Evolutionary conservation across 176 grass and related monocot species (phyloP).

Genomic region (Themeda triandra): DNA sequence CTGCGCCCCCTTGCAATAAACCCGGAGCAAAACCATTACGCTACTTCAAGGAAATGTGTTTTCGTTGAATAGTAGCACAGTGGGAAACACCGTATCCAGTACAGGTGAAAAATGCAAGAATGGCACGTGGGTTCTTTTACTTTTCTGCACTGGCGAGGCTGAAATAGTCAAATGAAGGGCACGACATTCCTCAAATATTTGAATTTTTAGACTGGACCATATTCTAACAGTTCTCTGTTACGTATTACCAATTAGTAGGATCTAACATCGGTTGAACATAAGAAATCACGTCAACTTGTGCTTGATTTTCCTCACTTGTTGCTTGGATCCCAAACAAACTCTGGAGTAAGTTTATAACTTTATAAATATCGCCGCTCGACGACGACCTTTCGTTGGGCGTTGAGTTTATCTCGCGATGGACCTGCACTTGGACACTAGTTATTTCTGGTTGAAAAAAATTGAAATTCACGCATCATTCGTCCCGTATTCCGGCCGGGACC

Average conservation of each 20-base stretch:
- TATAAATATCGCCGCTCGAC: neutral
- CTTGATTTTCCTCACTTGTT: neutral
- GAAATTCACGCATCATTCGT: too few species aligned
- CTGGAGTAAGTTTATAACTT: too few species aligned
- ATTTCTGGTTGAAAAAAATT: neutral
- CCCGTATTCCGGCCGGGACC: too few species aligned
- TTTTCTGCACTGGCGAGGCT: neutral
- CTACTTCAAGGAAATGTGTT: neutral
- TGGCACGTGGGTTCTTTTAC: neutral
- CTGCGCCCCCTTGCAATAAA: too few species aligned
- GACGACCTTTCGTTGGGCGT: neutral
- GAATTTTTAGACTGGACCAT: neutral
- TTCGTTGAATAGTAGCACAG: neutral
- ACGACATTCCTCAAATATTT: neutral
- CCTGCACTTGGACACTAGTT: neutral
- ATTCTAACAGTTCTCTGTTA: neutral
- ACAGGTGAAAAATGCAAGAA: neutral
- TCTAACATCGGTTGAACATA: neutral
- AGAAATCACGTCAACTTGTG: neutral
- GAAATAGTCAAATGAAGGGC: neutral
- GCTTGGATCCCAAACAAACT: neutral
- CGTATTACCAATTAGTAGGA: neutral
- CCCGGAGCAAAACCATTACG: neutral
- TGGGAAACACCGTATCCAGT: neutral
- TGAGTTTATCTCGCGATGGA: neutral